Conservation (phyloP, 768 basidiomycete species). For the Macrolepiota fuliginosa region DNA sequence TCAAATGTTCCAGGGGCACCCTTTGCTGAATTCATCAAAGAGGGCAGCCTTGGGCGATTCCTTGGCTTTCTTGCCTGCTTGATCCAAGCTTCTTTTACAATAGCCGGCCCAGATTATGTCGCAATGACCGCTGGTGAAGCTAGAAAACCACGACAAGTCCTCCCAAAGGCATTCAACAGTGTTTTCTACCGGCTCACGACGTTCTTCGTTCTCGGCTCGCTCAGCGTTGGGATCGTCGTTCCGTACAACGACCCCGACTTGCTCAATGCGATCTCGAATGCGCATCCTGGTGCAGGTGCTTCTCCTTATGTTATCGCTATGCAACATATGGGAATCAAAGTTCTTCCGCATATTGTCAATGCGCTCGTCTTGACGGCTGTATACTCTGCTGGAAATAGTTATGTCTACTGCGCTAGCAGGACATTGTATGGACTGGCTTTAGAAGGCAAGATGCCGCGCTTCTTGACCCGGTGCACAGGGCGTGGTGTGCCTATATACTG, state of each 20-base stretch:
- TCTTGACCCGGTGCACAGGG: constrained; percentile 51
- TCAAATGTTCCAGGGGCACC: constrained; percentile 47
- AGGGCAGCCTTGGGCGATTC: constrained; percentile 56
- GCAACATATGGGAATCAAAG: constrained; percentile 60
- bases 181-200: constrained; percentile 78
- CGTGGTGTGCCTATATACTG: constrained; percentile 59
- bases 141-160: constrained; percentile 61
- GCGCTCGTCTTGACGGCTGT: constrained; percentile 64
- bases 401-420: constrained; percentile 58
- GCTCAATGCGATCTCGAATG: constrained; percentile 50
- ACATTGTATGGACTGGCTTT: constrained; percentile 55
- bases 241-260: constrained; percentile 66
- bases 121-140: constrained; percentile 72
- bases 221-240: constrained; percentile 76
- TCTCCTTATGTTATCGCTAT: constrained; percentile 90
- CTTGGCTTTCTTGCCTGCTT: constrained; percentile 63
- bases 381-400: constrained; percentile 73
- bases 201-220: constrained; percentile 74
- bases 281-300: constrained; percentile 53
- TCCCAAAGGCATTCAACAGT: constrained; percentile 69
- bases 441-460: constrained; percentile 54
- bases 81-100: constrained; percentile 60
- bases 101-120: constrained; percentile 55
- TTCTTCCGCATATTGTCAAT: constrained; percentile 70
- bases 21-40: constrained; percentile 53